phyloP scores from a whole-genome alignment of 1,284 basidiomycete species.

The Cryptococcus depauperatus region DNA sequence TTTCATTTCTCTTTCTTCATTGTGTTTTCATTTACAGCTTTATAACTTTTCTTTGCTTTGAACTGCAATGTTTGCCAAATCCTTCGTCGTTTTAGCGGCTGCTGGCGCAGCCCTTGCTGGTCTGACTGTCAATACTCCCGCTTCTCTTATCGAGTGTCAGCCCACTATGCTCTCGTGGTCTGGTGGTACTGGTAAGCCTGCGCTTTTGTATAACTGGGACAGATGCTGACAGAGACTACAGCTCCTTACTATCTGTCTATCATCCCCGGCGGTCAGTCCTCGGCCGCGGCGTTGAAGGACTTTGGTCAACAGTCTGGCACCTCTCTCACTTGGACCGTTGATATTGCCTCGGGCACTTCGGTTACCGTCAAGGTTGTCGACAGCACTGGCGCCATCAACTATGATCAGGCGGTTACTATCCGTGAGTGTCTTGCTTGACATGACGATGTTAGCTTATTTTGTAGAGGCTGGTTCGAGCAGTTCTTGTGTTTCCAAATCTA shows the following conservation, averaged over 20 bases:
- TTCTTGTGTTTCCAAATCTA: constrained; percentile 9
- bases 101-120: constrained; percentile 44
- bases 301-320: constrained; percentile 42
- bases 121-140: constrained; percentile 57
- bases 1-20: not conserved
- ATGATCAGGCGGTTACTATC: constrained; percentile 24
- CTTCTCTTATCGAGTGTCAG: constrained; percentile 36
- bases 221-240: not conserved
- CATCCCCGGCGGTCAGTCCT: constrained; percentile 60
- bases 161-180: constrained; percentile 51
- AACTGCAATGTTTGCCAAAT: constrained; percentile 15
- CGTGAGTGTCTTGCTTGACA: constrained; percentile 15
- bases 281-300: constrained; percentile 51
- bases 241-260: constrained; percentile 60
- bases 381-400: constrained; percentile 31
- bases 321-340: constrained; percentile 56
- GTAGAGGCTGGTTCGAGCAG: constrained; percentile 13
- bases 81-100: constrained; percentile 20
- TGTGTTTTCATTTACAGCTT: not conserved
- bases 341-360: constrained; percentile 50
- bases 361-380: constrained; percentile 35
- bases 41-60: not conserved
- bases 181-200: constrained; percentile 46
- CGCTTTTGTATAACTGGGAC: not conserved
- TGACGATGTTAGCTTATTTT: not conserved